These are phyloP conservation scores for Urostyla sp. DNA, from an alignment of 73 alveolate genomes.

Conservation along the genomic window DNA sequence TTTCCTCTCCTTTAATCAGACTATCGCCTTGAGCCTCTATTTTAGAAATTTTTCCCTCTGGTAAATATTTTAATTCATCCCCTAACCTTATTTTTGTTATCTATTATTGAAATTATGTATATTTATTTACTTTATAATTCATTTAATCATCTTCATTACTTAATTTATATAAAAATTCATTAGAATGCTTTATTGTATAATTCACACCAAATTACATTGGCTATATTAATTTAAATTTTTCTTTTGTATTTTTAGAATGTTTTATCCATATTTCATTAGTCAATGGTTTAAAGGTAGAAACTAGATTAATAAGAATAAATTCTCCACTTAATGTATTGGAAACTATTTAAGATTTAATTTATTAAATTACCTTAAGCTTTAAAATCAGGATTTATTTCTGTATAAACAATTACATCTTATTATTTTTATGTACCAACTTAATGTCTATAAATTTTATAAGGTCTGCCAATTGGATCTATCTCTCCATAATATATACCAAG, in stretches of 20 bases:
- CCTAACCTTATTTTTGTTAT: slow-evolving; percentile 25
- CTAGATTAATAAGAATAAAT: slow-evolving; percentile 12
- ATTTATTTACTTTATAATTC: slow-evolving; percentile 40
- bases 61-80: neutral
- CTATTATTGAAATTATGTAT: neutral
- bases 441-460: slow-evolving; percentile 52
- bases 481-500: slow-evolving; percentile 58
- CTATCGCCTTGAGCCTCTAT: neutral
- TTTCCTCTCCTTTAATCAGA: neutral
- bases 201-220: slow-evolving; percentile 47
- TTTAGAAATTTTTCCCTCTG: neutral
- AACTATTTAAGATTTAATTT: neutral
- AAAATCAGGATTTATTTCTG: slow-evolving; percentile 46
- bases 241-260: slow-evolving; percentile 25
- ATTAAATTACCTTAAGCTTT: slow-evolving; percentile 1
- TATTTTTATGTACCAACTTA: slow-evolving; percentile 45
- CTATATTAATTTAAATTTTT: slow-evolving; percentile 36
- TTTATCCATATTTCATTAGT: slow-evolving; percentile 65
- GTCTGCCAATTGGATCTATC: slow-evolving; percentile 53
- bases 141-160: slow-evolving; percentile 61
- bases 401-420: slow-evolving; percentile 43
- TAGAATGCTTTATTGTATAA: slow-evolving; percentile 53
- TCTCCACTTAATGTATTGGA: slow-evolving; percentile 58
- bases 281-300: slow-evolving; percentile 1
- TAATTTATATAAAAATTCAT: slow-evolving; percentile 53